Evolutionary conservation across 2,329 filamentous ascomycete species (phyloP), one percentile per base, ranked within the genome.

Genomic region (Coleophoma eucalyptorum): DNA sequence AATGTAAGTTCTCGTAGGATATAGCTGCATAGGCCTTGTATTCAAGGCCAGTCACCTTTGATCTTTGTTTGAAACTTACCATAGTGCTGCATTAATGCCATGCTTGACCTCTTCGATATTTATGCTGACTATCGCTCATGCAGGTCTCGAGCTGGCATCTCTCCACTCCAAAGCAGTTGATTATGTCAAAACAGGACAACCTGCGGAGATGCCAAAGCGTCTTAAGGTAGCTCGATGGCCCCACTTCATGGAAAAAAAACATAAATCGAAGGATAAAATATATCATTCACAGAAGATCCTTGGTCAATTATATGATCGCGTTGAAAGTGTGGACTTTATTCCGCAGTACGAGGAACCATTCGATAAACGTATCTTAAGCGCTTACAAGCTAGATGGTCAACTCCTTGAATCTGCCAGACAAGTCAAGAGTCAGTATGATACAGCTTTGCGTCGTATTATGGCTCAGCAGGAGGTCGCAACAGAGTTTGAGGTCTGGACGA

Each of bases 111-210:
- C 26, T 8, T 26, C 26, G 10, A 26, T 26, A 7, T 5, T 8
- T 26, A 3, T 26, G 26, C 26, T 26, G 26, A 26, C 26, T 26
- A 26, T 26, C 26, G 26, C 26, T 26, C 26, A 26, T 26, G 26
- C 43, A 83, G 81, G 81, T 60, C 69, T 94, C 0, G 72, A 83
- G 46, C 75, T 97, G 4, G 91, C 93, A 3, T 73, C 79, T 8
- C 72, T 97, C 3, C 94, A 99, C 66, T 97, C 94, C 0, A 83
- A 85, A 59, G 93, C 94, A 0, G 94, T 99, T 1, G 94, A 99
- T 66, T 99, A 94, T 64, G 85, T 89, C 42, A 99, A 99, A 71
- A 93, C 90, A 1, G 94, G 94, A 0, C 78, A 86, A 10, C 81
- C 88, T 0, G 93, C 92, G 0, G 70, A 77, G 18, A 87, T 96